phyloP scores from a whole-genome alignment of 2,329 filamentous ascomycete species.

The Trichophyton equinum region DNA sequence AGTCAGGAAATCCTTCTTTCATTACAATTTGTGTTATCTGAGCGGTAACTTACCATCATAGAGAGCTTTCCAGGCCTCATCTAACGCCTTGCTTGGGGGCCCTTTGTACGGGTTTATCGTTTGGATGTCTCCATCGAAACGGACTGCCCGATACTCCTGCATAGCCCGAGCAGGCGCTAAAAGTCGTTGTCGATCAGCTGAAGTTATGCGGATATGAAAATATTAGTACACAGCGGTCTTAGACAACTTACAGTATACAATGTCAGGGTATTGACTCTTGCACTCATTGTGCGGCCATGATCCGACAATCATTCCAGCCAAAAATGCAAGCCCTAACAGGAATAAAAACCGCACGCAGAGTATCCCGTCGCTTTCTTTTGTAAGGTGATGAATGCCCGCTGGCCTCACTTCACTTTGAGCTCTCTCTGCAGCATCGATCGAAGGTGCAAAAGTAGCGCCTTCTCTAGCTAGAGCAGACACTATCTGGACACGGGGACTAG shows the following conservation, averaged over 20 bases:
- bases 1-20: background rate
- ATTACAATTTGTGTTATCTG: background rate
- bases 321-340: background rate
- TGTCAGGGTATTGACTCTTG: background rate
- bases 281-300: background rate
- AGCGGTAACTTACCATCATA: constrained; percentile 8
- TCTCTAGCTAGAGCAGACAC: background rate
- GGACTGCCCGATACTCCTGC: constrained; percentile 2
- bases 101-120: constrained; percentile 10
- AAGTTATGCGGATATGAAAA: background rate
- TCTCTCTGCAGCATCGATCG: background rate
- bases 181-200: background rate
- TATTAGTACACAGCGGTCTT: background rate
- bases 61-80: constrained; percentile 10
- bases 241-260: background rate
- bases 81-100: constrained; percentile 2
- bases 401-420: background rate
- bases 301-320: background rate
- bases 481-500: background rate
- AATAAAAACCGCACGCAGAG: background rate
- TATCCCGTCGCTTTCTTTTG: background rate
- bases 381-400: background rate
- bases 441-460: background rate
- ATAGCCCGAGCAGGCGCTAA: constrained; percentile 7
- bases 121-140: constrained; percentile 9